Base-by-base conservation (phyloP, 768 basidiomycete genomes). In the Megacollybia marginata region DNA sequence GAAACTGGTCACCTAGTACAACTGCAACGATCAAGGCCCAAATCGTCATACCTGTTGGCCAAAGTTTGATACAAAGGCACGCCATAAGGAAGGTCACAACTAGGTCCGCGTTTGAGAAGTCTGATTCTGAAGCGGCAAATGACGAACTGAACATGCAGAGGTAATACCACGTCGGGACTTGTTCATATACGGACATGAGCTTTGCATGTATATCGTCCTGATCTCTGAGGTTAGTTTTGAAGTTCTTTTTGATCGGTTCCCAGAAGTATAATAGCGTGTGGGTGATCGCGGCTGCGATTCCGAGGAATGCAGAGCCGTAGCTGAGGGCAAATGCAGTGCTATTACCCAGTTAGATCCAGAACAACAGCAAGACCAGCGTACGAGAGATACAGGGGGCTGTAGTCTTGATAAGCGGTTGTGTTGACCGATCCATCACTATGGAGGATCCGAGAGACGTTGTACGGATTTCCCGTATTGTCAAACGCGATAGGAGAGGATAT, bases 181-280 rank as follows among this genome's bases (percentile, higher is more conserved):
- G 54, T 76, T 75, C 12, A 18, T 19, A 38, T 32, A 42, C 65
- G 12, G 75, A 70, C 91, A 92, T 92, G 33, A 92, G 71, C 10
- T 87, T 78, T 15, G 87, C 86, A 57, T 92, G 90, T 52, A 92
- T 79, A 66, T 92, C 90, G 1, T 85, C 83, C 58, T 92, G 87
- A 56, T 91, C 89, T 43, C 74, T 65, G 65, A 90, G 76, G 10
- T 87, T 75, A 46, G 82, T 77, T 12, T 33, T 11, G 11, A 36
- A 18, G 33, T 42, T 12, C 1, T 16, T 5, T 9, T 13, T 9
- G 13, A 48, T 44, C 5, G 44, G 44, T 44, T 28, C 36, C 10
- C 45, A 55, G 46, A 70, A 64, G 1, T 16, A 31, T 16, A 44
- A 16, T 4, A 44, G n/a, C 13, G 87, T 78, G 57, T 92, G 91